A percentile compares a stretch with the other conserved stretches of the same genome.
Evolutionary conservation across 2,329 filamentous ascomycete species (phyloP).

Genomic region (Calonectria honghensis): DNA sequence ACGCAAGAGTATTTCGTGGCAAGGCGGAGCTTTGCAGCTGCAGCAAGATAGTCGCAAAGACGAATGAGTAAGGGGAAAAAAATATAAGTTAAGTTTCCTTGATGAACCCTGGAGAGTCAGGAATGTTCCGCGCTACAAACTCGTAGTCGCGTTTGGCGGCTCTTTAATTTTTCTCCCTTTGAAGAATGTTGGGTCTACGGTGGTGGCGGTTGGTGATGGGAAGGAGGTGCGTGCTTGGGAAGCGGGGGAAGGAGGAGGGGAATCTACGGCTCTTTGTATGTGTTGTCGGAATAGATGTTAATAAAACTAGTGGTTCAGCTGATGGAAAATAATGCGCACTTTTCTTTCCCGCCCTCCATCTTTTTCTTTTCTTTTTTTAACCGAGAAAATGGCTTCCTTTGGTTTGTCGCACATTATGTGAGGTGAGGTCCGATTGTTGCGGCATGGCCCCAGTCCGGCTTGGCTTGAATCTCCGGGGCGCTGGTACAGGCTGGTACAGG

Average conservation of each 20-base stretch:
- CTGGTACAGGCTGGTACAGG: slow-evolving; percentile 33
- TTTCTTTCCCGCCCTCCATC: slow-evolving; percentile 1
- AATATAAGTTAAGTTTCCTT: neutral
- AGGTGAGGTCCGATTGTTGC: slow-evolving; percentile 16
- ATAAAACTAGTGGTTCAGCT: neutral
- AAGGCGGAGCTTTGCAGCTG: slow-evolving; percentile 4
- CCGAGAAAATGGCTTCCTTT: slow-evolving; percentile 24
- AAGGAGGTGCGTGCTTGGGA: slow-evolving; percentile 1
- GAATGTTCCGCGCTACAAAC: slow-evolving; percentile 6
- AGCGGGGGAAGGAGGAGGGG: neutral
- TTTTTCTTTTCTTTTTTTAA: neutral
- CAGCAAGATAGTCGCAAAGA: neutral
- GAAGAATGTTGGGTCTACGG: slow-evolving; percentile 15
- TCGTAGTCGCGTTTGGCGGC: neutral
- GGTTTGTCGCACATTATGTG: slow-evolving; percentile 32
- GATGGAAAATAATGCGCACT: neutral
- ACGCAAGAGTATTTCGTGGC: neutral
- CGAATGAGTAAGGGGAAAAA: neutral
- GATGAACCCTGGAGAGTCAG: slow-evolving; percentile 5
- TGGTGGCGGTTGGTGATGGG: slow-evolving; percentile 5
- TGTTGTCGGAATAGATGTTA: neutral
- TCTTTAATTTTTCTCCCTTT: neutral
- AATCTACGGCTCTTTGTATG: slow-evolving; percentile 16
- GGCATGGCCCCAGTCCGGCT: slow-evolving; percentile 31
- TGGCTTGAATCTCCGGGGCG: slow-evolving; percentile 2